phyloP scores from a whole-genome alignment of 805 yeast genomes.

The Candida saitoana region DNA sequence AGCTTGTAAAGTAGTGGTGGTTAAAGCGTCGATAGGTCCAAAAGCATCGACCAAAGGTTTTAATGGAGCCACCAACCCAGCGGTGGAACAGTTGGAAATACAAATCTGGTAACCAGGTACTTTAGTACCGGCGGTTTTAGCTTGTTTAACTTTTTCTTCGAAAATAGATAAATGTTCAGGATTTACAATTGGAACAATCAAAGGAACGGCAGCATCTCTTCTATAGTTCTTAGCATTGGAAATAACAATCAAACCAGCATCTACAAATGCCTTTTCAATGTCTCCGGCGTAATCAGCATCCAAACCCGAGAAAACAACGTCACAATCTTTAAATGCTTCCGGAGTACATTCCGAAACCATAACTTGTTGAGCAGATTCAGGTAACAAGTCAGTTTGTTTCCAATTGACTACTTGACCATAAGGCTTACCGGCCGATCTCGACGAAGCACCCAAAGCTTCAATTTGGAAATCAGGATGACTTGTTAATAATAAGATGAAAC shows the following conservation, averaged over 20 bases:
- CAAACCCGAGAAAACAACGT: slow-evolving; percentile 89
- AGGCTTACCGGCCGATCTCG: slow-evolving; percentile 87
- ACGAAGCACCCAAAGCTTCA: slow-evolving; percentile 83
- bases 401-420: slow-evolving; percentile 85
- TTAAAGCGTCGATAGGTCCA: slow-evolving; percentile 84
- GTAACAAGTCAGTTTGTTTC: slow-evolving; percentile 88
- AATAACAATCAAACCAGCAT: slow-evolving; percentile 75
- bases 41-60: slow-evolving; percentile 87
- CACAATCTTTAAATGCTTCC: slow-evolving; percentile 80
- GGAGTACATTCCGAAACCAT: slow-evolving; percentile 75
- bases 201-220: slow-evolving; percentile 80
- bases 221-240: slow-evolving; percentile 97
- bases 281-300: slow-evolving; percentile 93
- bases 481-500: slow-evolving; percentile 80
- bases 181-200: slow-evolving; percentile 92
- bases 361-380: slow-evolving; percentile 58
- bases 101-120: slow-evolving; percentile 85
- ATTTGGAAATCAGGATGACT: slow-evolving; percentile 89
- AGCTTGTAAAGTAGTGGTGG: slow-evolving; percentile 93
- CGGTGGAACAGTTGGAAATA: slow-evolving; percentile 97
- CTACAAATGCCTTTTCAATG: slow-evolving; percentile 80
- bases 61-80: slow-evolving; percentile 94
- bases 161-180: slow-evolving; percentile 81
- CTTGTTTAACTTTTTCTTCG: slow-evolving; percentile 51
- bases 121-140: slow-evolving; percentile 50